A percentile compares a stretch with the other conserved stretches of the same genome.
Evolutionary conservation across 441 rosid genomes (phyloP).

Genomic region (Erodium trifolium): DNA sequence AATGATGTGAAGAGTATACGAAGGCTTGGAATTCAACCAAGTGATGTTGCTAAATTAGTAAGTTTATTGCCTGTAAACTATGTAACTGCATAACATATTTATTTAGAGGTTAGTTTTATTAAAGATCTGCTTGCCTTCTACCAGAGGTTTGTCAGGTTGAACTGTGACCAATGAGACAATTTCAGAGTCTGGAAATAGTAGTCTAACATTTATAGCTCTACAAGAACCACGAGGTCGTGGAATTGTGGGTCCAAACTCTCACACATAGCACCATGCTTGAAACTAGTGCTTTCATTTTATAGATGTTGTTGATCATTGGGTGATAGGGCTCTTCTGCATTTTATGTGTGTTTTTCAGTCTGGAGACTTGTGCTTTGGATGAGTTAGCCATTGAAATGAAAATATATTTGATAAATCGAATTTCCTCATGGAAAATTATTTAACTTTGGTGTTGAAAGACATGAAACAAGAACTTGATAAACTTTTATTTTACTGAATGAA

Average conservation of each 20-base stretch:
- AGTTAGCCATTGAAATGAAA: slow-evolving; percentile 2
- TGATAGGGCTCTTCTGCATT: neutral
- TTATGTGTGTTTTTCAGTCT: neutral
- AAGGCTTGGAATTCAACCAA: slow-evolving; percentile 64
- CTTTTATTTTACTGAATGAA: slow-evolving; percentile 28
- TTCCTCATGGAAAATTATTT: neutral
- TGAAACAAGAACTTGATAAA: neutral
- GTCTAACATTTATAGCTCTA: neutral
- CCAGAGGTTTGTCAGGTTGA: neutral
- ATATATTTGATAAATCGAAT: neutral
- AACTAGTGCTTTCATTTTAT: neutral
- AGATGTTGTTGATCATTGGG: neutral
- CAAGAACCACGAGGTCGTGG: no score
- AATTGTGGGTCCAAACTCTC: neutral
- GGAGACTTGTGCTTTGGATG: neutral
- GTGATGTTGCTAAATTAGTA: slow-evolving; percentile 75
- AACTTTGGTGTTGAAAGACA: neutral
- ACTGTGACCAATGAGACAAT: neutral
- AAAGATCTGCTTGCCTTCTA: neutral
- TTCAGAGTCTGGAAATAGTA: neutral
- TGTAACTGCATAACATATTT: slow-evolving; percentile 9
- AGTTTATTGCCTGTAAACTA: slow-evolving; percentile 25
- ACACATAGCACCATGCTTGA: neutral
- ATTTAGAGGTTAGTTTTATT: slow-evolving; percentile 9
- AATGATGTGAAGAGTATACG: slow-evolving; percentile 59